Conservation (phyloP, 2,329 filamentous ascomycete genomes). For the Parafenestella ontariensis region DNA sequence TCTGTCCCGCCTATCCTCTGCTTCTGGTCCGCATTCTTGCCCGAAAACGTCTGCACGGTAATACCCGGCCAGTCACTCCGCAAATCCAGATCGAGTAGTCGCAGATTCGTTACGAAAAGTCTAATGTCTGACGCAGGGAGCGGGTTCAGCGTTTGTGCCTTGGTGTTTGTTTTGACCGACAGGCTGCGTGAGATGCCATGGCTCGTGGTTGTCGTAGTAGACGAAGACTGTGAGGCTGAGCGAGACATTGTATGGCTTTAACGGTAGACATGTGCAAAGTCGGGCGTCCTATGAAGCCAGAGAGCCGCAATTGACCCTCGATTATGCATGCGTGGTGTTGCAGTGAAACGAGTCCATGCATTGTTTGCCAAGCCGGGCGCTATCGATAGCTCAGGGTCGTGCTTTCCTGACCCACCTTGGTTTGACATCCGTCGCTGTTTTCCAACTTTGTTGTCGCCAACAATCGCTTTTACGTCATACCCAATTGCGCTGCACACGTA, state of each 20-base stretch:
- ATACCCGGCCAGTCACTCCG: slow-evolving; percentile 82
- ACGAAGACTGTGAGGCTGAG: slow-evolving; percentile 31
- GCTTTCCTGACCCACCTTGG: slow-evolving; percentile 49
- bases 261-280: slow-evolving; percentile 11
- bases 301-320: slow-evolving; percentile 1
- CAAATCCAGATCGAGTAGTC: slow-evolving; percentile 79
- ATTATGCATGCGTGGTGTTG: slow-evolving; percentile 13
- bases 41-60: slow-evolving; percentile 71
- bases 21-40: slow-evolving; percentile 77
- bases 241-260: slow-evolving; percentile 34
- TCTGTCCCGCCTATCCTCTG: slow-evolving; percentile 82
- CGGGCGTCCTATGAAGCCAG: background rate
- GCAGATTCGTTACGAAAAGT: slow-evolving; percentile 83
- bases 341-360: slow-evolving; percentile 16
- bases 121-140: slow-evolving; percentile 37
- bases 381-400: slow-evolving; percentile 49
- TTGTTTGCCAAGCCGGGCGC: slow-evolving; percentile 24
- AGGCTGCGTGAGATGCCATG: slow-evolving; percentile 34
- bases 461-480: slow-evolving; percentile 1
- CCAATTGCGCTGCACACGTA: background rate
- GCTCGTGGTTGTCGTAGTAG: slow-evolving; percentile 23
- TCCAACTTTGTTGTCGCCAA: slow-evolving; percentile 8
- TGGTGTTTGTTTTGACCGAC: slow-evolving; percentile 43
- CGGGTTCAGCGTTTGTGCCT: slow-evolving; percentile 26
- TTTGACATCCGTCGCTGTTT: slow-evolving; percentile 10